Evolutionary conservation across 2,329 filamentous ascomycete species (phyloP), one percentile per base, ranked within the genome.

Genomic region (Verticillium dahliae): DNA sequence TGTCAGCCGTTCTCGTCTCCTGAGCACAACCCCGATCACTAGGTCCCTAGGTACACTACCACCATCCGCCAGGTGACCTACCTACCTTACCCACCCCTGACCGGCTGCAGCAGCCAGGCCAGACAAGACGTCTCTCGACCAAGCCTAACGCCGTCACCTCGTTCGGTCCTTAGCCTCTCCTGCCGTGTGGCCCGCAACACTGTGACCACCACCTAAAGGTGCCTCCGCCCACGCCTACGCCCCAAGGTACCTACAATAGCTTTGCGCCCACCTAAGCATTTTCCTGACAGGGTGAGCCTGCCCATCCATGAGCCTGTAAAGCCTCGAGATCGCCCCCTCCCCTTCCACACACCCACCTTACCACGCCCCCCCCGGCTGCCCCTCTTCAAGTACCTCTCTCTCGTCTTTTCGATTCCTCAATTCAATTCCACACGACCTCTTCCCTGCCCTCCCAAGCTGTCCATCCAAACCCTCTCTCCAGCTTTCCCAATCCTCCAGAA

Each of bases 351-450:
- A 56, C 54, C 54, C 33, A 34, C 54, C 54, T 34, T 56, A 55
- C 22, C 52, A 6, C 45, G 9, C 54, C 52, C 54, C 54, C 54
- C 27, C 27, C 27, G 27, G 54, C 14, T 56, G 54, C 54, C 54
- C 54, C 54, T 56, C 54, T 35, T 56, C 58, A 59, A 59, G 58
- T 59, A 59, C 58, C 58, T 59, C 57, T 58, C 58, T 59, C 57
- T 58, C 45, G 34, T 41, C 58, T 59, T 59, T 59, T 55, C 58
- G 54, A 59, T 58, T 58, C 57, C 55, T 57, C 37, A 41, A 38
- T 58, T 58, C 22, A 27, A 35, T 31, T 41, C 56, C 37, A 41
- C 56, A 41, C 31, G 31, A 35, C 55, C 35, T 35, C 55, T 50
- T 50, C 45, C 45, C 45, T 50, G 45, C 45, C 45, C n/a, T 50